A percentile compares a stretch with the other conserved stretches of the same genome.
Conservation (phyloP, 345 rosid genomes). For the Boechera divaricarpa region DNA sequence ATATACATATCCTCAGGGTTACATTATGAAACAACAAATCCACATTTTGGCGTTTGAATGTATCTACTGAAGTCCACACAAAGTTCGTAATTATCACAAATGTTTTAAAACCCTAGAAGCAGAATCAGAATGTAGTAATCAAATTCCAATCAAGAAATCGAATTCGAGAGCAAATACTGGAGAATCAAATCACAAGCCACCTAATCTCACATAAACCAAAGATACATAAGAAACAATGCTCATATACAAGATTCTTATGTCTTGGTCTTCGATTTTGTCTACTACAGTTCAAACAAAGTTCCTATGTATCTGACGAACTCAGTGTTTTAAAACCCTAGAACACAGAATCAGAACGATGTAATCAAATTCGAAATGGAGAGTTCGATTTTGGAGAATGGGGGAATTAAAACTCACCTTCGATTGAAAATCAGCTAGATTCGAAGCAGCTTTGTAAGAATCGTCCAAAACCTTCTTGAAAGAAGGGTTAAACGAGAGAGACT, state of each 20-base stretch:
- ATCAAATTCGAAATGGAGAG: not conserved
- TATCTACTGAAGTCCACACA: not conserved
- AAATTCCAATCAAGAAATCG: not conserved
- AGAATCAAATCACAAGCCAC: not conserved
- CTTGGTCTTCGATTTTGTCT: not conserved
- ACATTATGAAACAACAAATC: not conserved
- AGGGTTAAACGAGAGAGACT: conserved; percentile 62
- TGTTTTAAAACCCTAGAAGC: not conserved
- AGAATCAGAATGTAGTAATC: not conserved
- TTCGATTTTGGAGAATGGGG: not conserved
- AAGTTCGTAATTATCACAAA: not conserved
- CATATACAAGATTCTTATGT: no score
- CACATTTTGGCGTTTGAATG: not conserved
- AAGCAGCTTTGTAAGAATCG: conserved; percentile 64
- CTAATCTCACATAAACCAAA: not conserved
- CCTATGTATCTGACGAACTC: not conserved
- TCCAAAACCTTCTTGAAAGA: conserved; percentile 63
- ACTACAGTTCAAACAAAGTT: not conserved
- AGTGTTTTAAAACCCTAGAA: not conserved
- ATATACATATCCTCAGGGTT: conserved; percentile 1
- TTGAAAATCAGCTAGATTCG: conserved; percentile 70
- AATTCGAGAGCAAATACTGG: no score
- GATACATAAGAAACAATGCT: not conserved
- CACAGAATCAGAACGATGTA: not conserved
- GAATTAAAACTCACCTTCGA: conserved; percentile 53